Conservation (phyloP, 805 yeast genomes). For the Kuraishia cidri region DNA sequence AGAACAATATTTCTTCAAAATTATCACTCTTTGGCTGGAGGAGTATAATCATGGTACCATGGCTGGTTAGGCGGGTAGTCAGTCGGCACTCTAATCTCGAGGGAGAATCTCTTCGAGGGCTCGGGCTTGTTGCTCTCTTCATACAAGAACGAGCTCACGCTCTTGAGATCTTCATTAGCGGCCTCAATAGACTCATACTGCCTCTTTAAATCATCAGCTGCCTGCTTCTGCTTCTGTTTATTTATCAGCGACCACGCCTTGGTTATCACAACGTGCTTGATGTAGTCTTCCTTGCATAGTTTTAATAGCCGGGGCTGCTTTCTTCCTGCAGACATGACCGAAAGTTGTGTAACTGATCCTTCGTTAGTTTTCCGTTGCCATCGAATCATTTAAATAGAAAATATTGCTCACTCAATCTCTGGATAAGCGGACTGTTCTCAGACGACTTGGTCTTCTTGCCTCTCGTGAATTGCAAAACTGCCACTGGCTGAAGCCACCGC, state of each 20-base stretch:
- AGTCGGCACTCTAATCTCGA: constrained; percentile 82
- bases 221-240: constrained; percentile 28
- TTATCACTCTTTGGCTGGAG: constrained; percentile 5
- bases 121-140: constrained; percentile 53
- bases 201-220: constrained; percentile 25
- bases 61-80: constrained; percentile 77
- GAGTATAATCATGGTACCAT: constrained; percentile 59
- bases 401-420: not conserved
- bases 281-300: constrained; percentile 68
- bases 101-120: constrained; percentile 57
- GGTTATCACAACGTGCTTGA: constrained; percentile 76
- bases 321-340: constrained; percentile 79
- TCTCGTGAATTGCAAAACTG: constrained; percentile 20
- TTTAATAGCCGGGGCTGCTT: constrained; percentile 81
- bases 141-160: constrained; percentile 43
- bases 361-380: too few species aligned
- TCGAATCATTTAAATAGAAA: too few species aligned
- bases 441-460: constrained; percentile 45
- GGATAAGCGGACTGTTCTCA: not conserved
- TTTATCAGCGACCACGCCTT: constrained; percentile 72
- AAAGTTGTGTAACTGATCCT: constrained; percentile 41
- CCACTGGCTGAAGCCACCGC: too few species aligned
- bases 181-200: constrained; percentile 60
- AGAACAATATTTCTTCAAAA: not conserved
- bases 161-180: constrained; percentile 67